Base-by-base conservation (phyloP, 768 basidiomycete species). In the Chiua virens region DNA sequence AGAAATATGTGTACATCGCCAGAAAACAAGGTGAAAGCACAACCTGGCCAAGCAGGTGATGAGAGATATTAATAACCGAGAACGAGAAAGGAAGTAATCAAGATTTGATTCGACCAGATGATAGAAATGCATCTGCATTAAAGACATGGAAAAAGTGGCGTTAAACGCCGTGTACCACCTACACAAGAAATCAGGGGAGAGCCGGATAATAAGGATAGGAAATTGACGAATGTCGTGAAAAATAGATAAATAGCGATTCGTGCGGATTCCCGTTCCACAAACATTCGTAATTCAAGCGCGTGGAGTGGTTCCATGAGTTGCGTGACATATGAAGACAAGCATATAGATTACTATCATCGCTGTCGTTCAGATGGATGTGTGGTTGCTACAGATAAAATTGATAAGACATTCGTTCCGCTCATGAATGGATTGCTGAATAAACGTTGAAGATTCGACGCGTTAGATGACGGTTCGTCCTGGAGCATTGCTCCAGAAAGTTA, bases 311-410 rank as follows among this genome's bases (percentile, higher is more conserved):
- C 52, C 66, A 58, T 64, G 55, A 50, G 38, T 64, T 59, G 55
- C 47, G 51, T 45, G 55, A 64, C 60, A 53, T 61, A 63, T 53
- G 56, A 57, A 59, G 66, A 59, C 63, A 68, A 59, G 56, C 47
- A 54, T 55, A 68, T 70, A 70, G 58, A 60, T 69, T 55, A 63
- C 57, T 50, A 55, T 54, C 50, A 49, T 46, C 43, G 49, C 56
- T 52, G 57, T 41, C 56, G 43, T 58, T 59, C 61, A 57, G 58
- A 57, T 49, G 53, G 52, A 59, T 50, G 56, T 53, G 47, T 60
- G 66, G 57, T 70, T 62, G 67, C 69, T 69, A 69, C 67, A 69
- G 59, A 54, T 60, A 56, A 67, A 57, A 56, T 62, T 70, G 69
- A 60, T 69, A 68, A 67, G 70, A 59, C 67, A 47, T 64, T 67